These are phyloP conservation scores for Myxozyma nipponensis DNA, from an alignment of 805 yeast species.

Conservation along the genomic window DNA sequence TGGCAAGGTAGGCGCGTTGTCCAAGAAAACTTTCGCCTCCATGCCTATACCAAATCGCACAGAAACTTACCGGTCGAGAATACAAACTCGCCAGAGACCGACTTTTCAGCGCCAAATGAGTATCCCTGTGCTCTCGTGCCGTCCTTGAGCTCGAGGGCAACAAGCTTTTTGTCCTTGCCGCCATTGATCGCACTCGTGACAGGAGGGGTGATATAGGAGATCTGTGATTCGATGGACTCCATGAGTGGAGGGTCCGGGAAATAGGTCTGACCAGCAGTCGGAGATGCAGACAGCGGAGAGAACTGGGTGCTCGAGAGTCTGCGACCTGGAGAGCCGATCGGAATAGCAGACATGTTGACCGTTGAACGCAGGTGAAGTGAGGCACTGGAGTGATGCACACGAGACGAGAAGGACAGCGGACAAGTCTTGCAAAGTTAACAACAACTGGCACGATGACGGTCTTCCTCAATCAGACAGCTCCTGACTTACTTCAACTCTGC, in stretches of 20 bases:
- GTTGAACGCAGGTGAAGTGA: constrained; percentile 19
- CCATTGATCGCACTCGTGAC: constrained; percentile 21
- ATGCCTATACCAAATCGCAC: not conserved
- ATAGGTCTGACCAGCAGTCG: constrained; percentile 6
- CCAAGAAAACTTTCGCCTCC: not conserved
- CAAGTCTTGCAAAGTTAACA: too few species aligned
- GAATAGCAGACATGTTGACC: constrained; percentile 12
- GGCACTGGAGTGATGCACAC: constrained; percentile 12
- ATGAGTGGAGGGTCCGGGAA: constrained; percentile 4
- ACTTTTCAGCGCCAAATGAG: constrained; percentile 93
- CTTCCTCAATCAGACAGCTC: not conserved
- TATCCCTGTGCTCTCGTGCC: constrained; percentile 92
- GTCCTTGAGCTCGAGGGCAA: constrained; percentile 41
- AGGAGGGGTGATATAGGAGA: constrained; percentile 16
- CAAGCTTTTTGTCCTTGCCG: constrained; percentile 18
- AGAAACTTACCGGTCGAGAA: constrained; percentile 74
- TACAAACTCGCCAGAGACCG: constrained; percentile 94
- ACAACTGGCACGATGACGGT: not conserved
- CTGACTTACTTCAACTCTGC: constrained; percentile 8
- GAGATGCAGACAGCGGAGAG: constrained; percentile 15
- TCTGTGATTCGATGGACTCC: constrained; percentile 4
- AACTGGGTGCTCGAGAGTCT: constrained; percentile 15
- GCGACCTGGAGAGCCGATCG: constrained; percentile 16
- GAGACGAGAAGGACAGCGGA: not conserved
- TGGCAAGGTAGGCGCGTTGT: not conserved